These are phyloP conservation scores for Colletotrichum sp. DNA, from an alignment of 2,329 filamentous ascomycete species.

Conservation along the genomic window DNA sequence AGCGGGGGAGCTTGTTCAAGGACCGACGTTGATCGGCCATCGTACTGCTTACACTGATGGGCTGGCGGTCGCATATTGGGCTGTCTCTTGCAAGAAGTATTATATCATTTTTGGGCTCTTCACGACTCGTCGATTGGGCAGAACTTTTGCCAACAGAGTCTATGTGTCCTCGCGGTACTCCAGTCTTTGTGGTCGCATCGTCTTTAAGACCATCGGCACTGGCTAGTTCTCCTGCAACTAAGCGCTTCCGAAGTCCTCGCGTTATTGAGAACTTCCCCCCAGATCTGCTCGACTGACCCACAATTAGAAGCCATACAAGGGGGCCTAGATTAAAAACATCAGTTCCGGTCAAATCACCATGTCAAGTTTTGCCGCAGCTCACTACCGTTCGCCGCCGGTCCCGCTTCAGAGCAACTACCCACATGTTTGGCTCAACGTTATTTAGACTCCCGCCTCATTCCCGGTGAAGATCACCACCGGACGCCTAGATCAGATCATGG, in stretches of 20 bases:
- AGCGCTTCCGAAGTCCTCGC: neutral
- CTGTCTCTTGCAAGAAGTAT: neutral
- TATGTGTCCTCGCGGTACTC: neutral
- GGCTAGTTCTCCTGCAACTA: neutral
- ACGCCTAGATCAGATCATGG: neutral
- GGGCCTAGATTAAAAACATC: neutral
- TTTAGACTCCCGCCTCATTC: neutral
- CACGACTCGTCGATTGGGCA: neutral
- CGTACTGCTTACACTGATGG: neutral
- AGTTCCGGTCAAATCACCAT: neutral
- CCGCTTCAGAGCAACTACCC: neutral
- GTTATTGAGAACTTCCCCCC: neutral
- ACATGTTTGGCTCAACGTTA: neutral
- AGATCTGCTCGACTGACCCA: neutral
- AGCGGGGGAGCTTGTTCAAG: neutral
- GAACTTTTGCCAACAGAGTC: neutral
- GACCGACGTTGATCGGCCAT: neutral
- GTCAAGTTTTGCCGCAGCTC: neutral
- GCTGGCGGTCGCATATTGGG: neutral
- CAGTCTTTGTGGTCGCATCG: neutral
- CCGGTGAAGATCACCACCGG: neutral
- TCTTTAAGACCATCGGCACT: neutral
- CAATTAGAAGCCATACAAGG: accelerated
- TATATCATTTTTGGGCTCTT: accelerated
- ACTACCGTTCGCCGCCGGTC: neutral